Evolutionary conservation across 2,329 filamentous ascomycete species (phyloP), one percentile per base, ranked within the genome.

Genomic region (Biscogniauxia mediterranea): DNA sequence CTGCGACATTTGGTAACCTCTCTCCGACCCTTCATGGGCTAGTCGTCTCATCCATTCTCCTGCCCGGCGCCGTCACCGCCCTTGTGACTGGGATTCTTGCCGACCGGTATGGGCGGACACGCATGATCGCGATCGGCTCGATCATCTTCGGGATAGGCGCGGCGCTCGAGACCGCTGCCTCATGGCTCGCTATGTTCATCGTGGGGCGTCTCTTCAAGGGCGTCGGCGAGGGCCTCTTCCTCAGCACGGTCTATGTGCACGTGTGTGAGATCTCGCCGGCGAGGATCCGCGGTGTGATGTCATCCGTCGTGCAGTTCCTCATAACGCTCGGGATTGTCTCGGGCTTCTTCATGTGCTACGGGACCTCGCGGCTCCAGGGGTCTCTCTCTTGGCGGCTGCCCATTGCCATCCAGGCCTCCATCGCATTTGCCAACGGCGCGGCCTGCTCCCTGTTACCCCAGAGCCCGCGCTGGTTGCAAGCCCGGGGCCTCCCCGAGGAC

Each of bases 291-390:
- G 85, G 84, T 1, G 74, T 79, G 3, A 73, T 88, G 60, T 80
- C 82, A 0, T 81, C 84, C 0, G 69, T 81, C 0, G 81, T 83
- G 1, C 84, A 87, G 64, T 75, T 87, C n/a, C 63, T 81, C 1
- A 83, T 81, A 38, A 80, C 80, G 0, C 57, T 78, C 1, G 85
- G 84, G 0, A 68, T 88, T 0, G 80, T 82, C 1, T 63, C 77
- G 0, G 86, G 86, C 0, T 89, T 83, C 68, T 88, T 89, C 67
- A 81, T 79, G 6, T 87, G 84, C 66, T 88, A 89, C 63, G 85
- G 83, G 13, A 83, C 82, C 8, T 76, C 80, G n/a, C 57, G 61
- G 38, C 55, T 68, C 0, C 11, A 25, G 6, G 63, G 61, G 2
- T 81, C 81, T 0, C 68, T 85, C 1, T 81, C 83, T 1, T 88